Base-by-base conservation (phyloP, 1,139 yeast species). In the Kodamaea ohmeri region DNA sequence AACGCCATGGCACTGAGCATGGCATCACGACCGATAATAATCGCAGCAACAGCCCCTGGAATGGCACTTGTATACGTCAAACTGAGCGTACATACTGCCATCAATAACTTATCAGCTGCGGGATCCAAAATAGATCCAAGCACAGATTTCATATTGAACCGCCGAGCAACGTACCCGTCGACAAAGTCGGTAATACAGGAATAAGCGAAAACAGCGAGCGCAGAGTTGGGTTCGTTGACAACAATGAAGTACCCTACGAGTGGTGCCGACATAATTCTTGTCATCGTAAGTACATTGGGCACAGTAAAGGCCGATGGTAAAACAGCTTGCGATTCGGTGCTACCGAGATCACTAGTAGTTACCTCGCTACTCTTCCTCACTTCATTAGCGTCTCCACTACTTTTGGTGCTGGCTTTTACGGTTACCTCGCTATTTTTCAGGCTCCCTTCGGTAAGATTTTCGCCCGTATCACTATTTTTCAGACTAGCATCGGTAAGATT, bases 41-140 rank as follows among this genome's bases (percentile, higher is more conserved):
- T 50, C 0, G 67, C 61, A 0, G 96, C 97, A 37, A 92, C 65
- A 39, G 78, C 73, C 3, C 75, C 40, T 0, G 89, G 94, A 56
- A 86, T 78, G 14, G 80, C 78, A 3, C 84, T 79, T 0, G 81
- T 71, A 25, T 79, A 76, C 0, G 94, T 80, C 42, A 92, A 65
- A 38, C 95, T 79, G 0, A 82, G 69, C 0, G 97, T 89, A 39
- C 95, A 79, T 0, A 86, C 78, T 31, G 94, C 76, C 96, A 94
- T 88, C 33, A 94, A 67, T 17, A 86, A 67, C 59, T 94, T 94
- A 56, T 94, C 99, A 0, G 98, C 99, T 67, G 89, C 73, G 0
- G 99, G 98, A 54, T 94, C 99, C 30, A 94, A 67, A 15, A 94
- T 83, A 0, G 96, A 84, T 0, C 99, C 99, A 4, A 90, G 76